These are phyloP conservation scores for Metarhizium brunneum DNA, from an alignment of 2,329 filamentous ascomycete species.

Conservation along the genomic window DNA sequence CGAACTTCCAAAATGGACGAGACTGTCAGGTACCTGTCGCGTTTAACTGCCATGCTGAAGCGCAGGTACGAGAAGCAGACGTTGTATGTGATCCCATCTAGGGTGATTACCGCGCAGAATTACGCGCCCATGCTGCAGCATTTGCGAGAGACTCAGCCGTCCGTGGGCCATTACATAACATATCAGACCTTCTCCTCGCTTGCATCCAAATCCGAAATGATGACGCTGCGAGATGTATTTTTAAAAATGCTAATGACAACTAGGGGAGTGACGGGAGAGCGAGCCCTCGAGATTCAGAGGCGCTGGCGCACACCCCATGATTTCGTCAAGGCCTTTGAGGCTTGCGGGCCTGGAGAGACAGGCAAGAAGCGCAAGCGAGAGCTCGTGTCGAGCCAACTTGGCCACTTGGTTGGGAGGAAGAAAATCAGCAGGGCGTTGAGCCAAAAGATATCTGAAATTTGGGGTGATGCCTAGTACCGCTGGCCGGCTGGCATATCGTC, in stretches of 20 bases:
- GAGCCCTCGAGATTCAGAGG: slow-evolving; percentile 70
- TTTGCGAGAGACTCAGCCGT: slow-evolving; percentile 42
- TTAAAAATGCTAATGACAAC: slow-evolving; percentile 84
- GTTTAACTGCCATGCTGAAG: slow-evolving; percentile 61
- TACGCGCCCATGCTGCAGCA: slow-evolving; percentile 56
- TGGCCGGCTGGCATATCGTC: not conserved
- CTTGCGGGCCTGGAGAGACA: slow-evolving; percentile 37
- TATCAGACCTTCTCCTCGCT: slow-evolving; percentile 64
- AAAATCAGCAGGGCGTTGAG: slow-evolving; percentile 59
- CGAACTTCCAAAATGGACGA: slow-evolving; percentile 68
- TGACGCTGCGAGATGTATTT: slow-evolving; percentile 66
- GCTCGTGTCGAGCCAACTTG: slow-evolving; percentile 49
- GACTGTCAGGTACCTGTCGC: slow-evolving; percentile 64
- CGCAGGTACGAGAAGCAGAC: slow-evolving; percentile 50
- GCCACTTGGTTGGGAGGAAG: slow-evolving; percentile 53
- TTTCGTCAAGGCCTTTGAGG: slow-evolving; percentile 60
- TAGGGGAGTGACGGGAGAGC: slow-evolving; percentile 64
- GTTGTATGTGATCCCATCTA: slow-evolving; percentile 57
- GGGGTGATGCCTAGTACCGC: slow-evolving; percentile 43
- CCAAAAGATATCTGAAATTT: slow-evolving; percentile 62
- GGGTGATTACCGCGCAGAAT: slow-evolving; percentile 51
- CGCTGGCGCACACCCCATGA: slow-evolving; percentile 66
- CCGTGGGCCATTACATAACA: slow-evolving; percentile 49
- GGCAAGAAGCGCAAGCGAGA: slow-evolving; percentile 48
- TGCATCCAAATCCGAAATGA: slow-evolving; percentile 64